phyloP scores from a whole-genome alignment of 129 eudicot species.

The Saposhnikovia divaricata region DNA sequence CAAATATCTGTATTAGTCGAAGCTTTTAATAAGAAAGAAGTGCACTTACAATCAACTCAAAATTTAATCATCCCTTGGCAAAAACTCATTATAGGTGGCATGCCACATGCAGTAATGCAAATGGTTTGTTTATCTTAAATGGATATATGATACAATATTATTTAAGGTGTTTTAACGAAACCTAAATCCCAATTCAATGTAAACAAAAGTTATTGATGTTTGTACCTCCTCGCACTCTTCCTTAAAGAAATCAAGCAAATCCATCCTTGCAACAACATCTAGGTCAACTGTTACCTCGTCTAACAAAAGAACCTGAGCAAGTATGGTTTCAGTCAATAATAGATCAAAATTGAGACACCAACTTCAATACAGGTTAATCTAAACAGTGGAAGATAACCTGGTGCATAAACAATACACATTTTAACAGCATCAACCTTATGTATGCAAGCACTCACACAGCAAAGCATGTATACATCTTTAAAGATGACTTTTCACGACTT shows the following conservation, averaged over 20 bases:
- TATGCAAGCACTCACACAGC: not conserved
- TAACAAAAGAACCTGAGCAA: slow-evolving; percentile 75
- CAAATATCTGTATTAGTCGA: not conserved
- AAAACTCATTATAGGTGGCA: not conserved
- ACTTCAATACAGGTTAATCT: not conserved
- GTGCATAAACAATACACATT: not conserved
- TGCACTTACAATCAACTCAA: not conserved
- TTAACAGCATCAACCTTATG: not conserved
- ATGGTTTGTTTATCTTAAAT: not conserved
- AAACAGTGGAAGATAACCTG: not conserved
- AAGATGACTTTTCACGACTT: not conserved
- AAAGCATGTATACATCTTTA: not conserved
- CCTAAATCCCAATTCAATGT: not conserved
- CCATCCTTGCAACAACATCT: slow-evolving; percentile 96
- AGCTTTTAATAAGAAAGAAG: not conserved
- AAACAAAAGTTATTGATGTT: not conserved
- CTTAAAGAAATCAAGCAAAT: slow-evolving; percentile 75
- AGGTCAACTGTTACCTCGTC: slow-evolving; percentile 95
- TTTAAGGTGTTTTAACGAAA: not conserved
- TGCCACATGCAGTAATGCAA: not conserved
- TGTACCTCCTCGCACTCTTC: slow-evolving; percentile 92
- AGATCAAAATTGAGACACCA: not conserved
- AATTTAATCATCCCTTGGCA: not conserved
- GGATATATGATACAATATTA: not conserved
- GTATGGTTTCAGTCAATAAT: not conserved